Conservation (phyloP, 495 filamentous ascomycete genomes). For the Pyronema domesticum region DNA sequence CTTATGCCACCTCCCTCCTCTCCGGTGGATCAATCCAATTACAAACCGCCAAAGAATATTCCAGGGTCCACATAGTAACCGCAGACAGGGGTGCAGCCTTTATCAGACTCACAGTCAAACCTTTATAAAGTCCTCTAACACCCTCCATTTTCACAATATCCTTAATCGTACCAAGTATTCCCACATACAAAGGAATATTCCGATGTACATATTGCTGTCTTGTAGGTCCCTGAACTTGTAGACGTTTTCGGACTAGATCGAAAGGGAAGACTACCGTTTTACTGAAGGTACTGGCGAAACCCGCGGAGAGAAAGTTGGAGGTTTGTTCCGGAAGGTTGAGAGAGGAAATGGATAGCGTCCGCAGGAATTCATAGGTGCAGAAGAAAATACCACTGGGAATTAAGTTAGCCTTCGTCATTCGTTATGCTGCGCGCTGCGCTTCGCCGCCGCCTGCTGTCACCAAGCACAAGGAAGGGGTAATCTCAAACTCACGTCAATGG, state of each 20-base stretch:
- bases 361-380: constrained; percentile 50
- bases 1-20: constrained; percentile 4
- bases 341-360: not conserved
- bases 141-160: constrained; percentile 58
- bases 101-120: constrained; percentile 68
- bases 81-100: constrained; percentile 93
- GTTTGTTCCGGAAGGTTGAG: not conserved
- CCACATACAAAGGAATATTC: constrained; percentile 70
- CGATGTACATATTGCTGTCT: constrained; percentile 58
- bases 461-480: not conserved
- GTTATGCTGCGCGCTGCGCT: no score
- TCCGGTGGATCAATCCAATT: constrained; percentile 28
- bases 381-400: constrained; percentile 63
- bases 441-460: no score
- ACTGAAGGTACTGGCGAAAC: constrained; percentile 56
- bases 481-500: constrained; percentile 51
- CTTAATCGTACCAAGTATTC: constrained; percentile 44
- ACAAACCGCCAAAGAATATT: constrained; percentile 45
- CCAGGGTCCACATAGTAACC: constrained; percentile 98
- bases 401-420: not conserved
- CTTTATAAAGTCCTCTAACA: constrained; percentile 64
- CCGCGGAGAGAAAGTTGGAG: constrained; percentile 38
- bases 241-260: constrained; percentile 78
- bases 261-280: constrained; percentile 87
- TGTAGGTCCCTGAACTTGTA: constrained; percentile 91